phyloP scores from a whole-genome alignment of 2,329 filamentous ascomycete species.

The Diaporthe citrichinensis region DNA sequence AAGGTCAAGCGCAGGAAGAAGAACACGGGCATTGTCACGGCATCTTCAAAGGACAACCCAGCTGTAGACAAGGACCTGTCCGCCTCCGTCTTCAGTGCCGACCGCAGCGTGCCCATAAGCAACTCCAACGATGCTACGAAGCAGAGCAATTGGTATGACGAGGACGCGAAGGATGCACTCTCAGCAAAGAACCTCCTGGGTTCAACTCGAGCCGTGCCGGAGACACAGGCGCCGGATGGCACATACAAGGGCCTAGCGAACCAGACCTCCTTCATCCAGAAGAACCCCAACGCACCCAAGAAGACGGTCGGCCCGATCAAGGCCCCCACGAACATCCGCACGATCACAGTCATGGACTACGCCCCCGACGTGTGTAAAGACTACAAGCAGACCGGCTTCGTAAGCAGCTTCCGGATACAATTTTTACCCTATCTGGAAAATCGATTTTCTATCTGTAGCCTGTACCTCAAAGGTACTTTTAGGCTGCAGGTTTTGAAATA shows the following conservation, averaged over 20 bases:
- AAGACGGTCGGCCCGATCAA: slow-evolving; percentile 88
- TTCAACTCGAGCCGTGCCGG: slow-evolving; percentile 61
- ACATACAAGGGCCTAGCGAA: slow-evolving; percentile 84
- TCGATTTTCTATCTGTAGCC: no score
- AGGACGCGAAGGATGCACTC: slow-evolving; percentile 66
- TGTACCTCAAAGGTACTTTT: no score
- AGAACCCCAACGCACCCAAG: slow-evolving; percentile 80
- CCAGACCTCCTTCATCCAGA: slow-evolving; percentile 82
- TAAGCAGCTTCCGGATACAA: no score
- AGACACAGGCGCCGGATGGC: slow-evolving; percentile 65
- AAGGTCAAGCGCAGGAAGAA: slow-evolving; percentile 85
- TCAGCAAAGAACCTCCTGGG: slow-evolving; percentile 70
- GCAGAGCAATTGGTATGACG: slow-evolving; percentile 89
- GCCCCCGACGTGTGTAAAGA: slow-evolving; percentile 96
- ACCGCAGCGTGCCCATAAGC: slow-evolving; percentile 74
- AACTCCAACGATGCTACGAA: slow-evolving; percentile 91
- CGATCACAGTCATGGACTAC: slow-evolving; percentile 91
- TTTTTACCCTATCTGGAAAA: no score
- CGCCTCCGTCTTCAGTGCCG: slow-evolving; percentile 68
- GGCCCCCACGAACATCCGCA: slow-evolving; percentile 89
- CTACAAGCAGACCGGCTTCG: slow-evolving; percentile 68
- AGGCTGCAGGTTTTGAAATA: no score
- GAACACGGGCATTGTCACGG: slow-evolving; percentile 74
- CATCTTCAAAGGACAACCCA: slow-evolving; percentile 68
- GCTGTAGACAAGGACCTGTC: slow-evolving; percentile 46